phyloP scores from a whole-genome alignment of 2,329 filamentous ascomycete species.

The Claviceps digitariae region DNA sequence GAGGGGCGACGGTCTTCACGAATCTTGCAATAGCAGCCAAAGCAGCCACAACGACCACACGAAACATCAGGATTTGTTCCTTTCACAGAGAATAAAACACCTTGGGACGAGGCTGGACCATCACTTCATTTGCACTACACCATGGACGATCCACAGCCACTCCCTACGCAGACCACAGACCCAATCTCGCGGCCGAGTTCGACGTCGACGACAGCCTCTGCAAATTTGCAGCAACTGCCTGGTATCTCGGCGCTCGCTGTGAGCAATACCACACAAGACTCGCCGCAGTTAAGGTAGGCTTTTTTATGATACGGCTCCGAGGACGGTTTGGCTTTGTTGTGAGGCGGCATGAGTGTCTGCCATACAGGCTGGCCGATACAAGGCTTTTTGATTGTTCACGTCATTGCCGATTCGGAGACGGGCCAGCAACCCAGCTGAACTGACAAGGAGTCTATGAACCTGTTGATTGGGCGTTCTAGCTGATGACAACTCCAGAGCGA shows the following conservation, averaged over 20 bases:
- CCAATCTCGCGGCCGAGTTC: slow-evolving; percentile 36
- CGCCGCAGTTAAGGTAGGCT: slow-evolving; percentile 34
- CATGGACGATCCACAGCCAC: slow-evolving; percentile 31
- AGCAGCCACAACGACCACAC: neutral
- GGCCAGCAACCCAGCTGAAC: neutral
- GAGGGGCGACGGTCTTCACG: neutral
- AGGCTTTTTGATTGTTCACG: neutral
- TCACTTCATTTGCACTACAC: slow-evolving; percentile 23
- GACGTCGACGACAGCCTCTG: slow-evolving; percentile 31
- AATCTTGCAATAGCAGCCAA: neutral
- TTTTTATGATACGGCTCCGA: neutral
- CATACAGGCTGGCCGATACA: neutral
- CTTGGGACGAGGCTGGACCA: neutral
- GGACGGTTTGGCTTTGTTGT: neutral
- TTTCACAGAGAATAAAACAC: neutral
- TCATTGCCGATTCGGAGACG: no score
- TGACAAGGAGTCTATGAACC: neutral
- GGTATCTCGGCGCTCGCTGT: slow-evolving; percentile 32
- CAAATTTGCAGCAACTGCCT: slow-evolving; percentile 29
- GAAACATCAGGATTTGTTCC: neutral
- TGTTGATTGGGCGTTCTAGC: neutral
- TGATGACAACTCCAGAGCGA: slow-evolving; percentile 8
- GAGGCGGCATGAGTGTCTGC: neutral
- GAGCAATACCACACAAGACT: slow-evolving; percentile 24
- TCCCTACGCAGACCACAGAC: slow-evolving; percentile 28